Evolutionary conservation across 2,329 filamentous ascomycete species (phyloP), one percentile per base, ranked within the genome.

Genomic region (Pseudocercospora eumusae): DNA sequence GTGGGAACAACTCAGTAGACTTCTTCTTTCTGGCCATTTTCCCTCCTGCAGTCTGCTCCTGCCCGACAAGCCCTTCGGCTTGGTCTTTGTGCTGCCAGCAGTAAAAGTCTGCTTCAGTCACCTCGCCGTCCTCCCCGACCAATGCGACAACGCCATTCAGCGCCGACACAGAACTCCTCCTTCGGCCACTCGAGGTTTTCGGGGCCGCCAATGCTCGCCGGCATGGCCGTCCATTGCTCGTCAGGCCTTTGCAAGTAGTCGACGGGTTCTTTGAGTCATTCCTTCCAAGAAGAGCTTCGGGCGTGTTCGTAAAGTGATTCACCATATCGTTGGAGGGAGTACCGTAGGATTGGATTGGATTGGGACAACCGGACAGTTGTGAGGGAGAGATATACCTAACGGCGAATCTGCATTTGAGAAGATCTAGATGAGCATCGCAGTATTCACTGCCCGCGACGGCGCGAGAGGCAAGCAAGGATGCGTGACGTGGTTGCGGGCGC

Each of bases 71-170:
- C n/a, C 56, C 73, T 58, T 79, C 74, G 2, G 91, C 91, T 76
- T 99, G 95, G 61, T 95, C 91, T 74, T 91, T 93, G 79, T 99
- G 95, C 75, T 97, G 92, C 89, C 91, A 96, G 81, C 93, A 98
- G 78, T 92, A 97, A 55, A 88, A 84, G n/a, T 78, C 81, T 4
- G 87, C 85, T 33, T 78, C 81, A 10, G 64, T 59, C 64, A 86
- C 83, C 53, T 85, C 82, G 60, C 80, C 78, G 1, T 84, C 82
- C 63, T 86, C 82, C 9, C 77, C 75, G 2, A 76, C 70, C 1
- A 81, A 73, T 11, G 70, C 78, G 5, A 80, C 70, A 2, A 80
- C 77, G 10, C 77, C 77, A 40, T 59, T 62, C 27, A 59, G 42
- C 36, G 57, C 60, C 15, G 52, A 54, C 5, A 33, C 61, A 15